These are phyloP conservation scores for Omphalotus guepiniiformis DNA, from an alignment of 768 basidiomycete species.

Conservation along the genomic window DNA sequence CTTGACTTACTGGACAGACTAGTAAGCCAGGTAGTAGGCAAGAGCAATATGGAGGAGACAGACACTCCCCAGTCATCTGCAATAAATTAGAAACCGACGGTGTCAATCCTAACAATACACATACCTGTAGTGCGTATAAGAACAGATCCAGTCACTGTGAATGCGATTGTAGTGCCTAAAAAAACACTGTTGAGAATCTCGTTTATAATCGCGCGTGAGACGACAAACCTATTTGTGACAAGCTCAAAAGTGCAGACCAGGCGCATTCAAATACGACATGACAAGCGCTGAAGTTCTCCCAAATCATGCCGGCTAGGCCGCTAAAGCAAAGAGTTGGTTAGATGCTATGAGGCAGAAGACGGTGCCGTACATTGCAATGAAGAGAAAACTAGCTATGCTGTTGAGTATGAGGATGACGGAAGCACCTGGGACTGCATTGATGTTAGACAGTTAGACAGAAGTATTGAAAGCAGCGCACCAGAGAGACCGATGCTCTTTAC, in stretches of 20 bases:
- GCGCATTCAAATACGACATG: conserved; percentile 48
- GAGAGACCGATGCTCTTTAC: conserved; percentile 27
- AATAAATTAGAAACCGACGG: not conserved
- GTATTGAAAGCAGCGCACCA: conserved; percentile 26
- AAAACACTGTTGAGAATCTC: conserved; percentile 25
- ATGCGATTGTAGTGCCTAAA: conserved; percentile 4
- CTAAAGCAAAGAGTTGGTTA: conserved; percentile 17
- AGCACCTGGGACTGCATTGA: conserved; percentile 38
- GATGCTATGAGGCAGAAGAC: not conserved
- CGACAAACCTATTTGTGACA: conserved; percentile 48
- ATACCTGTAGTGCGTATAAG: conserved; percentile 6
- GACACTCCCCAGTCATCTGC: conserved; percentile 40
- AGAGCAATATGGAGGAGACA: conserved; percentile 43
- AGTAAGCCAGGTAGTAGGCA: conserved; percentile 45
- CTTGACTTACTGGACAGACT: conserved; percentile 39
- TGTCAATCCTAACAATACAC: conserved; percentile 5
- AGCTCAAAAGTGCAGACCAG: conserved; percentile 48
- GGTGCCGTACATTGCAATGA: conserved; percentile 30
- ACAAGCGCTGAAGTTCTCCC: conserved; percentile 33
- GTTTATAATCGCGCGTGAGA: not conserved
- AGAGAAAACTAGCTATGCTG: conserved; percentile 33
- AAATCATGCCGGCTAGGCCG: conserved; percentile 33
- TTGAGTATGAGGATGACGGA: conserved; percentile 47
- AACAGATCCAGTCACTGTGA: conserved; percentile 12
- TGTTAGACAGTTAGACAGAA: not conserved